These are phyloP conservation scores for Brassica cretica DNA, from an alignment of 345 rosid genomes.

Conservation along the genomic window DNA sequence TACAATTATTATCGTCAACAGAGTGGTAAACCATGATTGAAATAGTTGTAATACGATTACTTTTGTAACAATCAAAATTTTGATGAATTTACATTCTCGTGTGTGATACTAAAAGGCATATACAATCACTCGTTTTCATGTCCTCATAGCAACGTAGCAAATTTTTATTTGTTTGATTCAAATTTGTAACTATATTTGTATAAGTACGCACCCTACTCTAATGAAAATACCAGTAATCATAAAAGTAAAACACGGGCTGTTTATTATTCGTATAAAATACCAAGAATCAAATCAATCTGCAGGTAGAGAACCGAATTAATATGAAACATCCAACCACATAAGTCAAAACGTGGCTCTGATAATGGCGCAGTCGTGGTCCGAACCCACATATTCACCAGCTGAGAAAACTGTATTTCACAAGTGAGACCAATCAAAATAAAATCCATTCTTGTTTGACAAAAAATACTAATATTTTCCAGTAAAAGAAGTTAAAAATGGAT, in stretches of 20 bases:
- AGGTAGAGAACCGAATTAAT: constrained; percentile 29
- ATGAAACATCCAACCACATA: constrained; percentile 29
- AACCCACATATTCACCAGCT: constrained; percentile 32
- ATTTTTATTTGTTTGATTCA: not conserved
- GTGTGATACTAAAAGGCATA: too few species aligned
- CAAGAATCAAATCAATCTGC: constrained; percentile 30
- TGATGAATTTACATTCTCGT: too few species aligned
- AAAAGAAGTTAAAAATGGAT: constrained; percentile 2
- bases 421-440: constrained; percentile 24
- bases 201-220: not conserved
- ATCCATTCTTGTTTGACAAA: not conserved
- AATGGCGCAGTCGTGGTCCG: constrained; percentile 39
- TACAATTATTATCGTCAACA: not conserved
- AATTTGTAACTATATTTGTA: not conserved
- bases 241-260: not conserved
- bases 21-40: not conserved
- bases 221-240: not conserved
- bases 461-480: not conserved
- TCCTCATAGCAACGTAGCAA: not conserved
- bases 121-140: too few species aligned
- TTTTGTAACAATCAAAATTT: too few species aligned
- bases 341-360: constrained; percentile 35
- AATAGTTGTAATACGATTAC: too few species aligned
- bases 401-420: constrained; percentile 28
- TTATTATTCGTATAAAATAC: not conserved